phyloP scores from a whole-genome alignment of 805 yeast species.

The Sugiyamaella boreocaroliniensis region DNA sequence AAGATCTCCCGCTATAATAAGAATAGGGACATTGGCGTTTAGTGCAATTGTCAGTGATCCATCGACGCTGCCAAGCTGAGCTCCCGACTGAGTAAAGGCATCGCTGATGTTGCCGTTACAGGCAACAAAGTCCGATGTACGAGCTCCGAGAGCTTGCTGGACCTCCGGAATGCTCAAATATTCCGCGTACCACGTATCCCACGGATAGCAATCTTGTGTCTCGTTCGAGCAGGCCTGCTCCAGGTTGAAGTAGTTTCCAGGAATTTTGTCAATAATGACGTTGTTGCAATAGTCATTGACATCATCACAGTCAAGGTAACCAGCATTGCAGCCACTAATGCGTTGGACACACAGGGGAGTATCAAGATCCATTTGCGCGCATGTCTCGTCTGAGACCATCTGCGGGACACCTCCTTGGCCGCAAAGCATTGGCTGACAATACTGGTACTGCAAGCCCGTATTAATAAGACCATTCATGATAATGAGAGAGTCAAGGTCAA shows the following conservation, averaged over 20 bases:
- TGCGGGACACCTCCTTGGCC: constrained; percentile 72
- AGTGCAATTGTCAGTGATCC: constrained; percentile 57
- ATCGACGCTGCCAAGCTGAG: constrained; percentile 82
- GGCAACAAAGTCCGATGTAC: constrained; percentile 52
- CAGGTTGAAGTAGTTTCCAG: constrained; percentile 64
- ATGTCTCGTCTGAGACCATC: constrained; percentile 59
- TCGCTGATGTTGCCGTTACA: constrained; percentile 64
- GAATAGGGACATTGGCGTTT: constrained; percentile 66
- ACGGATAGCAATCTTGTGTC: constrained; percentile 59
- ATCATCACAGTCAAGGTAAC: constrained; percentile 71
- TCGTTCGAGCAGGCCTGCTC: constrained; percentile 38
- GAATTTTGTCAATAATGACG: constrained; percentile 58
- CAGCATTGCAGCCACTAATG: constrained; percentile 58
- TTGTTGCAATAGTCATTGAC: constrained; percentile 75
- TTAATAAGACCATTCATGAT: constrained; percentile 94
- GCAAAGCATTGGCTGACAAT: constrained; percentile 90
- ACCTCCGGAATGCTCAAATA: constrained; percentile 72
- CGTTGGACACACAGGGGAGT: constrained; percentile 60
- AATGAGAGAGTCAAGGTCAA: constrained; percentile 66
- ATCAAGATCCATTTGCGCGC: constrained; percentile 56
- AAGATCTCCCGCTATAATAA: constrained; percentile 89
- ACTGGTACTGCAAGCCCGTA: constrained; percentile 66
- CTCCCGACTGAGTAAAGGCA: constrained; percentile 76
- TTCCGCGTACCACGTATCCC: constrained; percentile 60
- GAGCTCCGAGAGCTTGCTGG: constrained; percentile 75